Base-by-base conservation (phyloP, 2,329 filamentous ascomycete species). In the Sarocladiaceae sp. region DNA sequence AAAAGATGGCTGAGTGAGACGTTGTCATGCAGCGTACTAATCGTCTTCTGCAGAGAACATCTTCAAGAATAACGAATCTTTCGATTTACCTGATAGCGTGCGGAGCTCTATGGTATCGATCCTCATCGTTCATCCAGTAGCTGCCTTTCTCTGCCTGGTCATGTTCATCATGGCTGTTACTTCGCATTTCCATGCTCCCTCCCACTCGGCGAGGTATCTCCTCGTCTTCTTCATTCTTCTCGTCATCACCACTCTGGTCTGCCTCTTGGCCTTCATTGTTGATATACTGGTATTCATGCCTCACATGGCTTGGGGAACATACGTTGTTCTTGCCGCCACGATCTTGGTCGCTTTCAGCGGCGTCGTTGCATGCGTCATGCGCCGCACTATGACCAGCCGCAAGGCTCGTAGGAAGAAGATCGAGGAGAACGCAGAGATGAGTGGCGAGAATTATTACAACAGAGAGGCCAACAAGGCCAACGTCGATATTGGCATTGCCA, bases 351-450 rank as follows among this genome's bases (percentile, higher is more conserved):
- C 86, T 43, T 72, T 88, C 19, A 86, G 87, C 59, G 85, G 83
- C 33, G 76, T 98, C 46, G 82, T 96, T 27, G 90, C 89, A 7
- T 98, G 90, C 61, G 89, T 88, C 18, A 97, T 97, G 89, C 85
- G 93, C 51, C 82, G 91, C 48, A 94, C 90, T 2, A 71, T 97
- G 46, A 87, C 96, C 49, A 87, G 87, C 63, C 80, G 91, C 55
- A 96, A 96, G 68, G 87, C 90, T n/a, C 79, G 90, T 50, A 90
- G 93, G 73, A 88, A 83, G 70, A 80, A 88, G 35, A 94, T 97
- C 59, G 88, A 82, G 2, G 86, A 94, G 63, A 95, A 97, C 60
- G 88, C 90, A 6, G 90, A 97, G 61, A 97, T 97, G 90, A 97
- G 87, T 60, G 91, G 91, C 21, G 82, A 93, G 56, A 93, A 90